Evolutionary conservation across 257 asterid genomes (phyloP).

Genomic region (Solanum chiquidenum): DNA sequence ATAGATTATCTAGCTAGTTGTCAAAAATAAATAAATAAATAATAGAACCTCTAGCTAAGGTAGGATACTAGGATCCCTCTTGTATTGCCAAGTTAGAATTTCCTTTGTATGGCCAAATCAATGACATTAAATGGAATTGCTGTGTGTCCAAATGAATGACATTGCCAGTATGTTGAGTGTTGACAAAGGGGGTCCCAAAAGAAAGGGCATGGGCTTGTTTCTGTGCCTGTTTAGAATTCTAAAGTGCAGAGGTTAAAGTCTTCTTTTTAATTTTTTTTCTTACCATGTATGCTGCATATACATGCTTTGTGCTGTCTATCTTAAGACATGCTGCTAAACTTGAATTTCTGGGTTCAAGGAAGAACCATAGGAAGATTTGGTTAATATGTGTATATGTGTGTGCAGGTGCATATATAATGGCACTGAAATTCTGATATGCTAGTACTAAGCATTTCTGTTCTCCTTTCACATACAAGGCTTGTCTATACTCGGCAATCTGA

Average conservation of each 20-base stretch:
- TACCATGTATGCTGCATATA: background rate
- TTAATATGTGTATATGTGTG: no score
- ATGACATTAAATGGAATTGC: background rate
- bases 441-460: background rate
- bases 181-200: background rate
- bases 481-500: background rate
- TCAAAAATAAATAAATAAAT: background rate
- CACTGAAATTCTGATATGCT: background rate
- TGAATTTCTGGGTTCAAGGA: background rate
- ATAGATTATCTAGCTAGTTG: background rate
- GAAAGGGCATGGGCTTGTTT: background rate
- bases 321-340: background rate
- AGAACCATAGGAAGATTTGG: background rate
- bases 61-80: background rate
- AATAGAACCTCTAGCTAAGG: background rate
- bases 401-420: background rate
- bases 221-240: background rate
- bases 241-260: background rate
- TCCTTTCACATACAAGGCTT: background rate
- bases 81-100: background rate
- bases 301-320: background rate
- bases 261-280: background rate
- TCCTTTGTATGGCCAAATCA: background rate
- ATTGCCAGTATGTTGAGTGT: background rate
- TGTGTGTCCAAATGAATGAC: background rate